Evolutionary conservation across 371 early-diverging fungal species (phyloP).

Genomic region (Batkoa obscura): DNA sequence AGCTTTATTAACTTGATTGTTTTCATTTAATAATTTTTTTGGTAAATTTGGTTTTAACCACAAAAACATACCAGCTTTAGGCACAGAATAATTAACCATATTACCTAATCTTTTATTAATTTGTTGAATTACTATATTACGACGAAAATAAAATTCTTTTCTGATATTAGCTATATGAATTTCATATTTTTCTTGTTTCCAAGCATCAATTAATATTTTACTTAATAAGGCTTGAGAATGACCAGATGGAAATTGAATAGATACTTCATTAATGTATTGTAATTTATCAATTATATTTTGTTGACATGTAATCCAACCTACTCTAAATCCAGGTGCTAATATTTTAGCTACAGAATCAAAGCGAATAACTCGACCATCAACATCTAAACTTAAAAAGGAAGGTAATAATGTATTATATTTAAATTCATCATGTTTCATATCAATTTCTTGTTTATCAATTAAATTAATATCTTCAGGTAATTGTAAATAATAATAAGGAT

Average conservation of each 20-base stretch:
- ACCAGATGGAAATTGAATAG: slow-evolving; percentile 57
- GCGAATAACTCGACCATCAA: slow-evolving; percentile 58
- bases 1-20: neutral
- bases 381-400: slow-evolving; percentile 37
- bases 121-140: slow-evolving; percentile 32
- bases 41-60: slow-evolving; percentile 31
- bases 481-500: slow-evolving; percentile 61
- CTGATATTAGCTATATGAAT: slow-evolving; percentile 35
- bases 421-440: neutral
- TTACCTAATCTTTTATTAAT: slow-evolving; percentile 33
- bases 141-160: slow-evolving; percentile 32
- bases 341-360: slow-evolving; percentile 70
- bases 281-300: slow-evolving; percentile 39
- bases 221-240: slow-evolving; percentile 40
- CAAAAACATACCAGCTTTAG: slow-evolving; percentile 66
- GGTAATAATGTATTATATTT: slow-evolving; percentile 1
- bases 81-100: slow-evolving; percentile 41
- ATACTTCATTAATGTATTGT: slow-evolving; percentile 44
- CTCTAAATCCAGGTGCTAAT: slow-evolving; percentile 49
- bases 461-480: neutral
- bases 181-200: slow-evolving; percentile 44
- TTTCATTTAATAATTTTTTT: neutral
- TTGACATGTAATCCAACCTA: slow-evolving; percentile 68
- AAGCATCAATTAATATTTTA: slow-evolving; percentile 29
- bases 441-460: neutral